Conservation (phyloP, 1,139 yeast genomes). For the Arxiozyma bovina region DNA sequence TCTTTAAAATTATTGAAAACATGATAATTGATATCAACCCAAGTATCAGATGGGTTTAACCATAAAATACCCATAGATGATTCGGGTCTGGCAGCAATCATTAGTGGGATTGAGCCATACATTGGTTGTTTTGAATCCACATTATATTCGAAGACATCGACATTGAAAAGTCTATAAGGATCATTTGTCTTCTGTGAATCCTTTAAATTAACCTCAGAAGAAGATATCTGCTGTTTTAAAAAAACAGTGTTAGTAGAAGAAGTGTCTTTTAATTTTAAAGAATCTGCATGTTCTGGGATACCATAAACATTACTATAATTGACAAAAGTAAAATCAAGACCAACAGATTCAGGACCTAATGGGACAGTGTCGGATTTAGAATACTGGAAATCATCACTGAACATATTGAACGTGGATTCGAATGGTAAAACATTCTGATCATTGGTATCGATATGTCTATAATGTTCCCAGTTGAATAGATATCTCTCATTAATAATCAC, state of each 20-base stretch:
- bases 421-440: conserved; percentile 40
- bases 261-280: conserved; percentile 61
- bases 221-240: too few relatives aligned
- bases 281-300: conserved; percentile 91
- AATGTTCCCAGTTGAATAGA: conserved; percentile 73
- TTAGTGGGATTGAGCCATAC: conserved; percentile 90
- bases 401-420: conserved; percentile 52
- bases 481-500: conserved; percentile 59
- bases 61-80: conserved; percentile 74
- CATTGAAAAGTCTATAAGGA: conserved; percentile 84
- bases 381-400: conserved; percentile 53
- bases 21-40: conserved; percentile 54
- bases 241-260: conserved; percentile 12
- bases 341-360: conserved; percentile 87
- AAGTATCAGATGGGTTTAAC: conserved; percentile 91
- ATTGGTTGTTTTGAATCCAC: conserved; percentile 73
- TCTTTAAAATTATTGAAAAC: conserved; percentile 8
- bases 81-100: conserved; percentile 57
- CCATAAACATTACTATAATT: conserved; percentile 68
- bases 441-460: conserved; percentile 40
- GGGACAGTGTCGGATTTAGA: conserved; percentile 53
- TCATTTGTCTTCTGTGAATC: conserved; percentile 33
- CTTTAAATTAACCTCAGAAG: too few relatives aligned
- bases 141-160: conserved; percentile 91
- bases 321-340: conserved; percentile 59